These are phyloP conservation scores for Aspergillus sp. DNA, from an alignment of 2,329 filamentous ascomycete genomes.

Conservation along the genomic window DNA sequence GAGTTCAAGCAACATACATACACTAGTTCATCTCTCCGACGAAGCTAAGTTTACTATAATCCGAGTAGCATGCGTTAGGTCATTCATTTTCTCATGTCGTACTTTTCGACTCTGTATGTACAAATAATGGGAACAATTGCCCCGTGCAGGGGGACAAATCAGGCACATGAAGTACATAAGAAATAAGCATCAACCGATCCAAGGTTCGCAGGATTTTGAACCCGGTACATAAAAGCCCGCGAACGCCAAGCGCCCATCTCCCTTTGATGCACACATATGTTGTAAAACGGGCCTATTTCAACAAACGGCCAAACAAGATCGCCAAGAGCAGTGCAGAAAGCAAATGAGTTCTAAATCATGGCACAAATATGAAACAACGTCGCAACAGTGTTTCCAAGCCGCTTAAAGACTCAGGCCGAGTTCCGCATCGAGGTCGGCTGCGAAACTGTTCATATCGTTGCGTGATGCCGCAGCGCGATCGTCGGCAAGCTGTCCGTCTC, in stretches of 20 bases:
- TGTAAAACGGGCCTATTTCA: neutral
- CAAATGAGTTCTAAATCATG: neutral
- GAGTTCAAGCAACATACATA: too few species aligned
- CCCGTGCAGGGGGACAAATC: neutral
- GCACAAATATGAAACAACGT: neutral
- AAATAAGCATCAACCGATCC: neutral
- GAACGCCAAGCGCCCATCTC: neutral
- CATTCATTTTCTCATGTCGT: constrained; percentile 17
- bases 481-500: constrained; percentile 1
- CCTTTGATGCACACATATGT: neutral
- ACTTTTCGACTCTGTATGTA: constrained; percentile 15
- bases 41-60: neutral
- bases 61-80: neutral
- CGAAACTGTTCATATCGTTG: constrained; percentile 13
- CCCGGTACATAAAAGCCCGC: neutral
- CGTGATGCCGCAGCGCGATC: constrained; percentile 9
- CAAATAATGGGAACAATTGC: constrained; percentile 11
- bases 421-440: constrained; percentile 23
- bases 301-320: neutral
- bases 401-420: constrained; percentile 22
- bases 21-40: too few species aligned
- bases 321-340: neutral
- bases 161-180: neutral
- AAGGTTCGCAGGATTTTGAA: neutral
- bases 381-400: neutral